A percentile compares a stretch with the other conserved stretches of the same genome.
Evolutionary conservation across 2,329 filamentous ascomycete genomes (phyloP).

Genomic region (Ophiosphaerella korrae): DNA sequence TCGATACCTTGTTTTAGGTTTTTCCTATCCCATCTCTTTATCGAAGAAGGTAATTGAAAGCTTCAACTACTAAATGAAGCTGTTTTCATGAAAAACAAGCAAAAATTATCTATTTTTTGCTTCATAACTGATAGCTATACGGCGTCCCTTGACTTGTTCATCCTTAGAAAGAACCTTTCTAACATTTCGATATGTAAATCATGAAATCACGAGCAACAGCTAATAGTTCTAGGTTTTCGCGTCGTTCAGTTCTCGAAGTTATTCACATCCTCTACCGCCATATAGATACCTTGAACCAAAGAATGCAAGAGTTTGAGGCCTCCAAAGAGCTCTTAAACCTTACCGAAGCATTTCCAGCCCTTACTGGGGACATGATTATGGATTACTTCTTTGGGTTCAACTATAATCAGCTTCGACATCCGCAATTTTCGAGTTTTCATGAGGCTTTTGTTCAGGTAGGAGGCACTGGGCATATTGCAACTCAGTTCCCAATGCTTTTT

Average conservation of each 20-base stretch:
- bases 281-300: conserved; percentile 35
- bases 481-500: conserved; percentile 38
- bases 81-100: too few relatives aligned
- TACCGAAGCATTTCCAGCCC: conserved; percentile 45
- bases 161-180: too few relatives aligned
- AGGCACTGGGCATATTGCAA: conserved; percentile 38
- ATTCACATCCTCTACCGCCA: conserved; percentile 45
- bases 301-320: conserved; percentile 38
- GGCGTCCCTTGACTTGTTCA: too few relatives aligned
- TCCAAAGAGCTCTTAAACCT: conserved; percentile 39
- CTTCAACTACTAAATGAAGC: too few relatives aligned
- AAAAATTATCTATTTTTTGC: too few relatives aligned
- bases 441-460: conserved; percentile 42
- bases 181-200: too few relatives aligned
- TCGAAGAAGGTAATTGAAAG: too few relatives aligned
- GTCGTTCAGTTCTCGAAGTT: conserved; percentile 41
- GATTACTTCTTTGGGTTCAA: conserved; percentile 50
- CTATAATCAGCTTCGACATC: conserved; percentile 38
- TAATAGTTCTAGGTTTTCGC: conserved; percentile 38
- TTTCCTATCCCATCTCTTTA: too few relatives aligned
- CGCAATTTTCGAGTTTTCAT: conserved; percentile 43
- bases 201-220: background rate
- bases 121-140: too few relatives aligned
- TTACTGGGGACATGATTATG: conserved; percentile 55
- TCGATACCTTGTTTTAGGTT: background rate